phyloP scores from a whole-genome alignment of 345 rosid genomes.

The Garcia nutans region DNA sequence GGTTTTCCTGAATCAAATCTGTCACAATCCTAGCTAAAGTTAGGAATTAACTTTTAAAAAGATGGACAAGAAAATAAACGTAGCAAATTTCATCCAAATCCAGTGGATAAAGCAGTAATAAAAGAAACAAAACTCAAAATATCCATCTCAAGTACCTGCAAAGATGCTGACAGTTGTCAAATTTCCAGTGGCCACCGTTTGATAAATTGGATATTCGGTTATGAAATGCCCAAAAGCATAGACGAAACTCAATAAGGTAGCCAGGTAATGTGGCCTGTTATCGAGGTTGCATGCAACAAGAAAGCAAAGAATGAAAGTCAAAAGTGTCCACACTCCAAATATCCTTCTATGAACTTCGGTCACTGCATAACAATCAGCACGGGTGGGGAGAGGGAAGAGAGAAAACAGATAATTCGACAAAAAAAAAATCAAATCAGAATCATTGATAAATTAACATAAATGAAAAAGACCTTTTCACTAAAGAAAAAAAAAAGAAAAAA shows the following conservation, averaged over 20 bases:
- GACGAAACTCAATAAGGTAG: slow-evolving; percentile 77
- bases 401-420: background rate
- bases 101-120: background rate
- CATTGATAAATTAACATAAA: background rate
- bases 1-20: background rate
- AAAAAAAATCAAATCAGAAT: background rate
- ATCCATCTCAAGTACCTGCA: slow-evolving; percentile 50
- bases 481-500: too few relatives aligned
- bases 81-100: background rate
- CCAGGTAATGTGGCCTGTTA: slow-evolving; percentile 69
- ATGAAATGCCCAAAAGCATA: slow-evolving; percentile 86
- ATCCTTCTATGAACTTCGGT: slow-evolving; percentile 96
- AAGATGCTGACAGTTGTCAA: slow-evolving; percentile 74
- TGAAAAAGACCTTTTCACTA: background rate
- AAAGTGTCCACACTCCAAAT: slow-evolving; percentile 93
- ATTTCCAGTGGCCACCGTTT: slow-evolving; percentile 73
- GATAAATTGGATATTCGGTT: slow-evolving; percentile 71
- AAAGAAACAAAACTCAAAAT: background rate
- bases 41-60: background rate
- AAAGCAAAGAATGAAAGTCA: slow-evolving; percentile 91
- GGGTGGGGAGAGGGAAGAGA: too few relatives aligned
- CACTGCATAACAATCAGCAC: slow-evolving; percentile 46
- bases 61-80: background rate
- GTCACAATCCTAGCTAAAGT: background rate
- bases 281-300: slow-evolving; percentile 89